A percentile compares a stretch with the other conserved stretches of the same genome.
Conservation (phyloP, 345 rosid genomes). For the Dipteronia dyeriana region DNA sequence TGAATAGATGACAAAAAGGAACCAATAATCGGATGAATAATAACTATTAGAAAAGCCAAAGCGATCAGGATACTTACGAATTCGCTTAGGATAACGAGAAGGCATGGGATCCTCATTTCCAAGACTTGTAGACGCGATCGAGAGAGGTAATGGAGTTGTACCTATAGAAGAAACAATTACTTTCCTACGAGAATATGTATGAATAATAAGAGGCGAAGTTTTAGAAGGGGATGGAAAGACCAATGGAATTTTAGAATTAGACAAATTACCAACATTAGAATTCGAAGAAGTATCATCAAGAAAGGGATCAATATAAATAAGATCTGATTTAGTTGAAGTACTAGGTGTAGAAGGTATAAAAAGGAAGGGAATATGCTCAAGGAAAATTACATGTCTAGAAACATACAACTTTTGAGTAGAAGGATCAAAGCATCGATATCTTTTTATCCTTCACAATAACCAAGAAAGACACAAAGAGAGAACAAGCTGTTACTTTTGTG, state of each 20-base stretch:
- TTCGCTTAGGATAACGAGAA: too few species aligned
- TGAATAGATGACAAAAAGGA: too few species aligned
- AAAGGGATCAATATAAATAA: not conserved
- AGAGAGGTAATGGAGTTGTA: not conserved
- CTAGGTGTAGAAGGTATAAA: not conserved
- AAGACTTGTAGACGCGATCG: not conserved
- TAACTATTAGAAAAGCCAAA: too few species aligned
- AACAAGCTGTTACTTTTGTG: too few species aligned
- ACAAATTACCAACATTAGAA: not conserved
- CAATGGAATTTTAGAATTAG: not conserved
- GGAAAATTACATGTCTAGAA: not conserved
- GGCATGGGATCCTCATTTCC: too few species aligned
- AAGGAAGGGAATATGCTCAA: not conserved
- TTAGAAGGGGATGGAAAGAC: not conserved
- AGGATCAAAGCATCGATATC: not conserved
- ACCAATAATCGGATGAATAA: too few species aligned
- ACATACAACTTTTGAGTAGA: not conserved
- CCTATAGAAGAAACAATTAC: not conserved
- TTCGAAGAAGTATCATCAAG: not conserved
- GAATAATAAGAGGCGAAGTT: not conserved
- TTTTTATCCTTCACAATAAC: not conserved
- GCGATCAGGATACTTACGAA: too few species aligned
- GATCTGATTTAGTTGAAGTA: not conserved
- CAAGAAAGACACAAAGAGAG: not conserved
- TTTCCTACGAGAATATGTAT: not conserved